Base-by-base conservation (phyloP, 371 early-diverging fungal species). In the Syncephalastrum sp. region DNA sequence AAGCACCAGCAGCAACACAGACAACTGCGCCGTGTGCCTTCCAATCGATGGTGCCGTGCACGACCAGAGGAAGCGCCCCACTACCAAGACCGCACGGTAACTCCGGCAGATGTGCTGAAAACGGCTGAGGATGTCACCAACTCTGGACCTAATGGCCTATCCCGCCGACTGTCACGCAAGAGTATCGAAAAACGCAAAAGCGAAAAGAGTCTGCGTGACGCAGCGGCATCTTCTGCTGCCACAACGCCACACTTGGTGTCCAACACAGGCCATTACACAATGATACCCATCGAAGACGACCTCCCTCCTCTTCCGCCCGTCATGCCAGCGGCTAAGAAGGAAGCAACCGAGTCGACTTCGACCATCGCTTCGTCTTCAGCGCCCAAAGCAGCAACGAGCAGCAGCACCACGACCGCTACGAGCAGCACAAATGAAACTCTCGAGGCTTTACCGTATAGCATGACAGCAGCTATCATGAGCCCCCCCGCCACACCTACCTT, bases 401-500 rank as follows among this genome's bases (percentile, higher is more conserved):
- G 38, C 38, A 33, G 38, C 12, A 33, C 38, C 38, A 33, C 38
- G 3, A 33, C 38, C 7, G 38, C 38, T 42, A 42, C 15, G 51
- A 10, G 7, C 13, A 49, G 5, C 15, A 42, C 33, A 15, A 54
- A 29, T 19, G 68, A 68, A 10, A 51, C 54, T 4, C 70, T 76
- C 57, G 67, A 68, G 51, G 68, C 77, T 5, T 60, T 76, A 8
- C 71, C 73, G n/a, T 76, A 76, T 44, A 71, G 73, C 33, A 21
- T 54, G 29, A 74, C 73, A 7, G 52, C 58, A 10, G 33, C 43
- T 23, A 17, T 25, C 19, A 23, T n/a, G 50, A 23, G n/a, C n/a
- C n/a, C 50, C 33, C 53, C 25, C 46, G 16, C 21, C 23, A 27
- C 27, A 46, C 56, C 42, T n/a, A 45, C 42, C 46, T 29, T 41